These are phyloP conservation scores for Fusarium nygamai DNA, from an alignment of 2,329 filamentous ascomycete genomes.

Conservation along the genomic window DNA sequence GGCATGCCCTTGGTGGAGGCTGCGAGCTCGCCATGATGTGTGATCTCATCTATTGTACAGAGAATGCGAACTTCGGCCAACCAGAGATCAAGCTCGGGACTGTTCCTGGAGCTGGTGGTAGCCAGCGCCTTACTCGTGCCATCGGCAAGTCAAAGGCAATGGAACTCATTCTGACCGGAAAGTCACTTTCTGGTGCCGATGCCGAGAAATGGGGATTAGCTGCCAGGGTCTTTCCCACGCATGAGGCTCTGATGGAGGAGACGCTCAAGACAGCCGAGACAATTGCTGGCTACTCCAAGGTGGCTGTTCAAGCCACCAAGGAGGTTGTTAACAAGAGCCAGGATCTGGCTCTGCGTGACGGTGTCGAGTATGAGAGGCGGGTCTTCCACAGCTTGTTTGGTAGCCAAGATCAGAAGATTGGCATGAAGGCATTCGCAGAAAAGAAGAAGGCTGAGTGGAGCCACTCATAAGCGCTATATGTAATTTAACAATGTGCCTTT, in stretches of 20 bases:
- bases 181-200: slow-evolving; percentile 83
- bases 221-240: slow-evolving; percentile 79
- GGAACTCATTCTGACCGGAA: slow-evolving; percentile 90
- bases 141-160: slow-evolving; percentile 88
- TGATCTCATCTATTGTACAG: slow-evolving; percentile 91
- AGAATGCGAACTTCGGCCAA: slow-evolving; percentile 90
- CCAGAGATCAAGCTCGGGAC: slow-evolving; percentile 96
- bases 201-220: slow-evolving; percentile 93
- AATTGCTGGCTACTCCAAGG: slow-evolving; percentile 85
- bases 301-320: slow-evolving; percentile 91
- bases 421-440: slow-evolving; percentile 93
- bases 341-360: slow-evolving; percentile 86
- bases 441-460: slow-evolving; percentile 95
- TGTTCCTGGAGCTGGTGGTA: slow-evolving; percentile 91
- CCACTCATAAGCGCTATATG: slow-evolving; percentile 66
- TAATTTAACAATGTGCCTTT: not conserved
- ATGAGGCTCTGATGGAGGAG: slow-evolving; percentile 84
- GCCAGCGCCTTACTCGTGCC: slow-evolving; percentile 84
- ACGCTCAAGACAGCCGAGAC: slow-evolving; percentile 86
- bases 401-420: slow-evolving; percentile 96
- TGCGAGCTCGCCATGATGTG: slow-evolving; percentile 99
- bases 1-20: slow-evolving; percentile 92
- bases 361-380: slow-evolving; percentile 92
- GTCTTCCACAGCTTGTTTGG: slow-evolving; percentile 95
- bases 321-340: slow-evolving; percentile 99